Evolutionary conservation across 2,329 filamentous ascomycete genomes (phyloP).

Genomic region (Fusarium sp.): DNA sequence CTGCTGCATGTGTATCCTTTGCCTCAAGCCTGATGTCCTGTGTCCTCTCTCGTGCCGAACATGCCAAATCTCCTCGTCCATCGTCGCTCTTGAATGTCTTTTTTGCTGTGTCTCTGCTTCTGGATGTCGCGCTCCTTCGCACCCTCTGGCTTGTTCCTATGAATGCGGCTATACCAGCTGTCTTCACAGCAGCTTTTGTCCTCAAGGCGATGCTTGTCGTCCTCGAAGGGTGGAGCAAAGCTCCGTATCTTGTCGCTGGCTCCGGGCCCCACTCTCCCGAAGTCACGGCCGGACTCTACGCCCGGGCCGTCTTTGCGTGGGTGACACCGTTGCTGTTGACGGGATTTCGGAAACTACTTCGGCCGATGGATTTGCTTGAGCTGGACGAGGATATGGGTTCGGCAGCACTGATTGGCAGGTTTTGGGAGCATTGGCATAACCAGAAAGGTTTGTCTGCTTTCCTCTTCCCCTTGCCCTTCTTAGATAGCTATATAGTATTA

Average conservation of each 20-base stretch:
- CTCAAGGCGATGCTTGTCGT: conserved; percentile 51
- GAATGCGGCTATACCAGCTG: conserved; percentile 42
- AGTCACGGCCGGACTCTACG: conserved; percentile 53
- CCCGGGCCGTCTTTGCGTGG: conserved; percentile 53
- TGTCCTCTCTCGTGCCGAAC: conserved; percentile 48
- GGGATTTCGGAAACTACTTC: conserved; percentile 51
- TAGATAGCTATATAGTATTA: conserved; percentile 27
- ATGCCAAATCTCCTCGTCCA: conserved; percentile 47
- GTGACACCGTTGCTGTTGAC: conserved; percentile 50
- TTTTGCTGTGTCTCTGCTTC: conserved; percentile 48
- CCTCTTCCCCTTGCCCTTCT: neutral
- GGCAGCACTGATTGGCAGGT: conserved; percentile 44
- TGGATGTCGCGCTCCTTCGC: conserved; percentile 50
- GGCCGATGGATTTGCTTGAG: conserved; percentile 49
- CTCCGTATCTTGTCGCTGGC: conserved; percentile 44
- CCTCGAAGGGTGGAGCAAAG: conserved; percentile 55
- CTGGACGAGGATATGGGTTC: conserved; percentile 50
- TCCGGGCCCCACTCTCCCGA: conserved; percentile 50
- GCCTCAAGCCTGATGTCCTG: conserved; percentile 48
- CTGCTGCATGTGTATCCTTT: conserved; percentile 48
- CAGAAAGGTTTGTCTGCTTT: conserved; percentile 38
- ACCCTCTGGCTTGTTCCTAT: conserved; percentile 49
- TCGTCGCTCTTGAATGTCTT: conserved; percentile 50
- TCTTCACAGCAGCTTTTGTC: conserved; percentile 50
- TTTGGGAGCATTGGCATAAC: conserved; percentile 47